Evolutionary conservation across 2,329 filamentous ascomycete genomes (phyloP), one percentile per base, ranked within the genome.

Genomic region (Aspergillus sp.): DNA sequence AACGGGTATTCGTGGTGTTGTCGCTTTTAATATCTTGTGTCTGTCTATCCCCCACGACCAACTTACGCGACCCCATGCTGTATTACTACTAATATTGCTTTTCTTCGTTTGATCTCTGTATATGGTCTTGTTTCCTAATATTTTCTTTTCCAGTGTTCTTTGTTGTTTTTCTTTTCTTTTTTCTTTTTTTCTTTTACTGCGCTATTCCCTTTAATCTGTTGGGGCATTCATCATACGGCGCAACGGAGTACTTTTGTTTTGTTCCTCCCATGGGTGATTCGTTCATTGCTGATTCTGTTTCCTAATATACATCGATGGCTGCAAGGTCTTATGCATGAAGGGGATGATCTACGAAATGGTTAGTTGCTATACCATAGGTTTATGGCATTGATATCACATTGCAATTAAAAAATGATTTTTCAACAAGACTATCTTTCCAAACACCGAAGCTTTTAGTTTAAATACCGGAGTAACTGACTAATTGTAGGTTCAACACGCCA

Each of bases 11-110:
- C 43, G 21, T 23, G 17, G 21, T 52, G 59, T 44, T 52, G 40
- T 56, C 56, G 52, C 61, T 47, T 49, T 40, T 55, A 60, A 54
- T 53, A 41, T n/a, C 47, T 55, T 39, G 51, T n/a, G 23, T 54
- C 47, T 21, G 35, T 44, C 43, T 45, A 40, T 19, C 41, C 14
- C 23, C 31, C 27, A 40, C 31, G 44, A 37, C 44, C 46, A 55
- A 51, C 27, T 19, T 43, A 17, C 33, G 52, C 55, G 46, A 50
- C 55, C 53, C 23, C 53, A 35, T 27, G 33, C 17, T 66, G 62
- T 66, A 66, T 64, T 64, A 62, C 46, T 63, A 63, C 31, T 60
- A 46, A 49, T 46, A 8, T 52, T 33, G 43, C 15, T 55, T 45
- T 45, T 35, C 15, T 48, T 19, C 43, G 8, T 41, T 49, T 23